Evolutionary conservation across 2,329 filamentous ascomycete genomes (phyloP).

Genomic region (Ophiosphaerella korrae): DNA sequence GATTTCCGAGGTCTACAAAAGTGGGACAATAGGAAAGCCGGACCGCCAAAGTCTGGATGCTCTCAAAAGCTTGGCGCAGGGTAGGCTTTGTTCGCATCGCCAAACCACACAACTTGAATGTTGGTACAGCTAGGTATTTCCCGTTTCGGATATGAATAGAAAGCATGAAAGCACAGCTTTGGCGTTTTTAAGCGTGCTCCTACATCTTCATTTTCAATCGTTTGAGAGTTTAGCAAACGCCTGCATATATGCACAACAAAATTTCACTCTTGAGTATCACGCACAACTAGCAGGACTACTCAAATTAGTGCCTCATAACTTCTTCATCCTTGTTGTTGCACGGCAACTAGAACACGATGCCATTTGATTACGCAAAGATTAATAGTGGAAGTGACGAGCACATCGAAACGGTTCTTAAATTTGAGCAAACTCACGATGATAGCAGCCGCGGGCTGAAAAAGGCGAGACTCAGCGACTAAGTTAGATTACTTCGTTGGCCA

Average conservation of each 20-base stretch:
- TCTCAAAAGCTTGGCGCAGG: not conserved
- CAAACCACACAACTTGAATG: not conserved
- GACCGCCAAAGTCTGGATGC: not conserved
- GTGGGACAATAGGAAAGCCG: no score
- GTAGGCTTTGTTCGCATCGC: not conserved
- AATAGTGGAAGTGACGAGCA: conserved; percentile 9
- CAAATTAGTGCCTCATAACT: not conserved
- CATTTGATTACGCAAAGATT: conserved; percentile 19
- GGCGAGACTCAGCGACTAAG: not conserved
- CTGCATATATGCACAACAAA: no score
- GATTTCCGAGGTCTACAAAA: no score
- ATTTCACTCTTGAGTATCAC: no score
- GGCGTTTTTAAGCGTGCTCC: not conserved
- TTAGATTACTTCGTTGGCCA: conserved; percentile 15
- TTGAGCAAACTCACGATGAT: not conserved
- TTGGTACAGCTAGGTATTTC: not conserved
- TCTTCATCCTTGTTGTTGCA: not conserved
- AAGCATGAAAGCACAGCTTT: not conserved
- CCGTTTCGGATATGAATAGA: not conserved
- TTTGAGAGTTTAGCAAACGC: not conserved
- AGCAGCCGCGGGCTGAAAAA: conserved; percentile 1
- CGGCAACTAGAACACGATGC: not conserved
- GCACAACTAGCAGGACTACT: no score
- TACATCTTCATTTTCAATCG: not conserved
- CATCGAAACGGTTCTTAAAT: not conserved